phyloP scores from a whole-genome alignment of 768 basidiomycete species.

The Auricularia cornea region DNA sequence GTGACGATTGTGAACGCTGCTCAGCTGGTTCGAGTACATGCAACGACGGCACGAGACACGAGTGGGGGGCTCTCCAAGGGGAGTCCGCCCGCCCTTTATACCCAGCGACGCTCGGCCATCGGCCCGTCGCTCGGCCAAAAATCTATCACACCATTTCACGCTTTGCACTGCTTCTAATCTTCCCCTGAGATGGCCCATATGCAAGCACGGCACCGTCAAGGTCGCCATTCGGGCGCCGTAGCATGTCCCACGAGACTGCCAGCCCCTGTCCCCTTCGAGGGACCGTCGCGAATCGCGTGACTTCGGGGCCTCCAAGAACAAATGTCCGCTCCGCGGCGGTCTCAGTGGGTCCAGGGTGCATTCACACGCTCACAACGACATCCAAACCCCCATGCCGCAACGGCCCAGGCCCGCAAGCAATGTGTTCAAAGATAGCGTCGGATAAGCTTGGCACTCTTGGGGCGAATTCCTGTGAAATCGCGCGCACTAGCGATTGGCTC shows the following conservation, averaged over 20 bases:
- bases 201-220: background rate
- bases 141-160: constrained; percentile 1
- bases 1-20: constrained; percentile 80
- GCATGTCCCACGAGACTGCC: no score
- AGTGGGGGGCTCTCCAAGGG: background rate
- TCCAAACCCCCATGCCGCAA: no score
- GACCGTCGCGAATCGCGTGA: background rate
- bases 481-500: background rate
- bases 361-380: no score
- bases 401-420: background rate
- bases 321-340: background rate
- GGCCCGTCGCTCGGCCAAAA: background rate
- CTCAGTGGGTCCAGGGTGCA: background rate
- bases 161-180: background rate
- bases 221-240: no score
- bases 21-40: constrained; percentile 72
- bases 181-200: background rate
- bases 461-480: background rate
- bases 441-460: background rate
- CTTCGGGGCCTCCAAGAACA: background rate
- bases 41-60: background rate
- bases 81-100: background rate
- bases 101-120: background rate
- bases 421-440: background rate
- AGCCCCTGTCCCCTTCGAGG: background rate